Conservation (phyloP, 257 asterid genomes). For the Ilex aquifolium region DNA sequence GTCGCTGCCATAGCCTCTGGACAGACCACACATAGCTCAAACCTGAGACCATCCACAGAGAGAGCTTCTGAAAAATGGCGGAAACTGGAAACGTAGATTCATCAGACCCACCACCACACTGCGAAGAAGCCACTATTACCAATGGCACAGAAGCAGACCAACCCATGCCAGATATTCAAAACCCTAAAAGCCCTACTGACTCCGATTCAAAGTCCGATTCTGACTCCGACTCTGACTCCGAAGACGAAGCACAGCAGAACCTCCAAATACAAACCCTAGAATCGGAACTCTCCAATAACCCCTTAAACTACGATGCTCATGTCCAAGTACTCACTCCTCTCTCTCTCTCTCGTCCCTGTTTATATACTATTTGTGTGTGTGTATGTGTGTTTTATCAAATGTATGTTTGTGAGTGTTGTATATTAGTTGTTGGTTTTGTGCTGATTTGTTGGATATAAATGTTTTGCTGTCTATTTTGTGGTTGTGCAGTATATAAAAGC, state of each 20-base stretch:
- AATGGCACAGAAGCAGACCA: slow-evolving; percentile 22
- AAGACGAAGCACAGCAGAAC: slow-evolving; percentile 58
- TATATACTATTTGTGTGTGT: neutral
- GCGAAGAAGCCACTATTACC: slow-evolving; percentile 17
- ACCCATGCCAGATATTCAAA: slow-evolving; percentile 44
- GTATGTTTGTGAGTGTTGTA: neutral
- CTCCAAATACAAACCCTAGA: slow-evolving; percentile 63
- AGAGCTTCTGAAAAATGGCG: too few relatives aligned
- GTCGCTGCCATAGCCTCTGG: too few relatives aligned
- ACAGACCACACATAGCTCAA: neutral
- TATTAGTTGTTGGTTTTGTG: neutral
- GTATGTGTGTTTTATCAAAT: neutral
- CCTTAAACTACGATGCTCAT: slow-evolving; percentile 67
- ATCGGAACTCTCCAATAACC: slow-evolving; percentile 40
- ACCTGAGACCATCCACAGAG: slow-evolving; percentile 8
- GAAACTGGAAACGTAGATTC: slow-evolving; percentile 46
- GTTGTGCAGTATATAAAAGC: slow-evolving; percentile 54
- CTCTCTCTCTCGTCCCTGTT: slow-evolving; percentile 5
- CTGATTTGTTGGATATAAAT: neutral
- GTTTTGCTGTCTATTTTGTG: slow-evolving; percentile 5
- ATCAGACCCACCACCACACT: slow-evolving; percentile 15
- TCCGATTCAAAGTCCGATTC: slow-evolving; percentile 34
- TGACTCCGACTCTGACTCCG: slow-evolving; percentile 47
- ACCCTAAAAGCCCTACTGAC: slow-evolving; percentile 30
- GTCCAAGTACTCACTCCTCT: slow-evolving; percentile 48